phyloP scores from a whole-genome alignment of 306 rosid species.

The Senna siamea region DNA sequence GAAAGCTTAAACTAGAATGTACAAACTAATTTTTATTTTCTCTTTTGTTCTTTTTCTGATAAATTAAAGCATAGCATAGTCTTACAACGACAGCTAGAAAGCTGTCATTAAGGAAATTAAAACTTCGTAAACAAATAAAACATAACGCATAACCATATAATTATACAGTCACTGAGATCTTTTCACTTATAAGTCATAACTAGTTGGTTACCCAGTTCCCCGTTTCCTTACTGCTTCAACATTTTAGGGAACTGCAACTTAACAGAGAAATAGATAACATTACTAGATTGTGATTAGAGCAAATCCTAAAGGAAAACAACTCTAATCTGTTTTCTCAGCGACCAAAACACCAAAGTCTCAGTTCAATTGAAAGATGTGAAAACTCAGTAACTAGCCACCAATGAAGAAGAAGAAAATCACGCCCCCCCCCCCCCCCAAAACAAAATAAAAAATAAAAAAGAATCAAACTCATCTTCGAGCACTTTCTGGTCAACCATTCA shows the following conservation, averaged over 20 bases:
- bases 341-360: not conserved
- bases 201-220: not conserved
- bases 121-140: not conserved
- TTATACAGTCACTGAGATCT: not conserved
- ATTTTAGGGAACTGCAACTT: not conserved
- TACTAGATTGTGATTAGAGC: too few species aligned
- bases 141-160: not conserved
- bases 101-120: not conserved
- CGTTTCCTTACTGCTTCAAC: not conserved
- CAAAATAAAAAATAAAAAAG: not conserved
- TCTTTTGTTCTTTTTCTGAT: not conserved
- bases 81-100: not conserved
- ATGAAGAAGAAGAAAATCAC: too few species aligned
- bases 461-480: not conserved
- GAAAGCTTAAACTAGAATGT: not conserved
- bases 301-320: not conserved
- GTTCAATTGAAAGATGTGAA: not conserved
- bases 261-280: not conserved
- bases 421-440: too few species aligned
- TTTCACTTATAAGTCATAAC: not conserved
- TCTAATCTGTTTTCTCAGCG: not conserved
- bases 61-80: not conserved
- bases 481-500: constrained; percentile 19
- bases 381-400: not conserved
- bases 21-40: not conserved